Evolutionary conservation across 2,329 filamentous ascomycete species (phyloP).

Genomic region (Colletotrichum eremochloae): DNA sequence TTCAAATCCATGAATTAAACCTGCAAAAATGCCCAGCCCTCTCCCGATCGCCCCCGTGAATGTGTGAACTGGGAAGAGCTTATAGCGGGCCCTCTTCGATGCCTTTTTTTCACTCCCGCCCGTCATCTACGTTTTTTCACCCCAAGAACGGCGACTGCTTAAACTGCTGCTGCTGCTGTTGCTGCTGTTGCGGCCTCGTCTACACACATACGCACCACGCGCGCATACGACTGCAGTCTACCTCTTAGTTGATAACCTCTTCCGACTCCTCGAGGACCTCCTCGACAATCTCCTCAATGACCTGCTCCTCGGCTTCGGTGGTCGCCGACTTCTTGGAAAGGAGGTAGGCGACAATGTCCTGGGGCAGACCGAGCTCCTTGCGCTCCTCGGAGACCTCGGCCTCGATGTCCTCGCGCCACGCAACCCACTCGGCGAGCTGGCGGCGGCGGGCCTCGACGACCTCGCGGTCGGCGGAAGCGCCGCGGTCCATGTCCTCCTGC

Average conservation of each 20-base stretch:
- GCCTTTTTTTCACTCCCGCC: slow-evolving; percentile 1
- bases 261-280: slow-evolving; percentile 89
- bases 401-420: slow-evolving; percentile 83
- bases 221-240: neutral
- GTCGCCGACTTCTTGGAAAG: slow-evolving; percentile 66
- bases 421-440: slow-evolving; percentile 88
- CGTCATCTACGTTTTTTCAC: slow-evolving; percentile 1
- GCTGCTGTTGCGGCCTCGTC: slow-evolving; percentile 18
- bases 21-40: slow-evolving; percentile 30
- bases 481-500: slow-evolving; percentile 92
- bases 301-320: slow-evolving; percentile 76
- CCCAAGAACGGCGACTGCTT: slow-evolving; percentile 13
- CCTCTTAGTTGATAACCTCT: slow-evolving; percentile 69
- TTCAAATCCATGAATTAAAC: slow-evolving; percentile 42
- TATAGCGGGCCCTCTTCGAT: slow-evolving; percentile 5
- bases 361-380: slow-evolving; percentile 74
- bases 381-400: slow-evolving; percentile 80
- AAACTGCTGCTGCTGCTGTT: neutral
- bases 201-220: slow-evolving; percentile 15
- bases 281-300: slow-evolving; percentile 90
- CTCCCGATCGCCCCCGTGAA: slow-evolving; percentile 32
- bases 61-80: slow-evolving; percentile 31
- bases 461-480: slow-evolving; percentile 92
- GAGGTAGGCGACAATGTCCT: slow-evolving; percentile 73
- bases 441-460: slow-evolving; percentile 89